A percentile compares a stretch with the other conserved stretches of the same genome.
Conservation (phyloP, 768 basidiomycete genomes). For the Amanita pseudoporphyria region DNA sequence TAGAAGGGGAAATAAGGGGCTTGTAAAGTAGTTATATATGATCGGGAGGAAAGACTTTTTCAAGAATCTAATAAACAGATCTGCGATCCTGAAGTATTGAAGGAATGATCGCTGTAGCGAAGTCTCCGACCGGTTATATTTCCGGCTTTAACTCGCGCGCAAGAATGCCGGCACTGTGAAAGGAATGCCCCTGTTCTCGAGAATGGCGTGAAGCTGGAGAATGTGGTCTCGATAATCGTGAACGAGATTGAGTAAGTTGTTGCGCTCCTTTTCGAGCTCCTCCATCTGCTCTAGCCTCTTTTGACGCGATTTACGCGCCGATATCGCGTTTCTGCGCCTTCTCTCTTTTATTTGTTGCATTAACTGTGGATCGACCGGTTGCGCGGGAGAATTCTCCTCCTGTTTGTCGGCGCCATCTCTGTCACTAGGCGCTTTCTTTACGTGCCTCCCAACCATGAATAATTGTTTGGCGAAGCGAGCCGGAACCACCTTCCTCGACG, state of each 20-base stretch:
- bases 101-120: too few relatives aligned
- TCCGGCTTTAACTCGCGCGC: neutral
- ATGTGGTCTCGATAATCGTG: neutral
- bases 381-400: conserved; percentile 27
- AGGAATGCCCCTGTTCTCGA: neutral
- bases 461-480: conserved; percentile 42
- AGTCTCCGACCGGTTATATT: too few relatives aligned
- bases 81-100: too few relatives aligned
- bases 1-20: too few relatives aligned
- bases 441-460: neutral
- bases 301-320: conserved; percentile 71
- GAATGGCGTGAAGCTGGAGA: neutral
- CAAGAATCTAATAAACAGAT: too few relatives aligned
- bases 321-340: conserved; percentile 77
- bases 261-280: conserved; percentile 36
- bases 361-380: conserved; percentile 29
- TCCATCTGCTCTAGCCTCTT: conserved; percentile 64
- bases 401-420: conserved; percentile 40
- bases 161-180: neutral
- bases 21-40: too few relatives aligned
- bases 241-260: neutral
- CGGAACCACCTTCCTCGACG: conserved; percentile 73
- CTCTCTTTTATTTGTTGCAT: conserved; percentile 69
- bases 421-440: conserved; percentile 27
- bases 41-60: too few relatives aligned